Conservation (phyloP, 441 rosid genomes). For the Gossypium aridum region DNA sequence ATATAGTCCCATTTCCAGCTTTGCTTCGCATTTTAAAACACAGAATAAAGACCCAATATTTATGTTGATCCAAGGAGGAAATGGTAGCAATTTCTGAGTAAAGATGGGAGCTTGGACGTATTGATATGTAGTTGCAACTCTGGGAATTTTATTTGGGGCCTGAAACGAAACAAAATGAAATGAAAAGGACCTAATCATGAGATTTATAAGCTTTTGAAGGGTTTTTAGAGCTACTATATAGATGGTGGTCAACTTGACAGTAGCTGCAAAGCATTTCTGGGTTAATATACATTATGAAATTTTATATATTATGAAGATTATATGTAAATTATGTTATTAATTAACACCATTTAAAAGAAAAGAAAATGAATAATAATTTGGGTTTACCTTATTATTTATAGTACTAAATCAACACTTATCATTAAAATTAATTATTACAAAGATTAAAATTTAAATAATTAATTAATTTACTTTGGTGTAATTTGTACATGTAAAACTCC, state of each 20-base stretch:
- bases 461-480: too few relatives aligned
- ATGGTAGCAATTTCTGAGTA: neutral
- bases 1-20: conserved; percentile 7
- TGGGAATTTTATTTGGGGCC: conserved; percentile 14
- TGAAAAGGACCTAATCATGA: neutral
- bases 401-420: too few relatives aligned
- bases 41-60: conserved; percentile 6
- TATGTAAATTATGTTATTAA: conserved; percentile 3
- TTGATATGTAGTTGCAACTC: neutral
- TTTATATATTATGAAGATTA: neutral
- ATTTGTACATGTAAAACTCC: too few relatives aligned
- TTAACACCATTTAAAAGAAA: conserved; percentile 1
- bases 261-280: conserved; percentile 21
- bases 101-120: conserved; percentile 8
- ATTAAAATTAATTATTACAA: too few relatives aligned
- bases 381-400: conserved; percentile 10
- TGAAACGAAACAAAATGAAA: conserved; percentile 10
- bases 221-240: neutral
- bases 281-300: conserved; percentile 10
- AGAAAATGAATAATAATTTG: conserved; percentile 11
- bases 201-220: neutral
- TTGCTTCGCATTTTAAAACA: conserved; percentile 13
- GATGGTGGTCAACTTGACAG: neutral
- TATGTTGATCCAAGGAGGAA: conserved; percentile 15
- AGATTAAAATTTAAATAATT: too few relatives aligned